phyloP scores from a whole-genome alignment of 805 yeast species.

The Suhomyces vadensis region DNA sequence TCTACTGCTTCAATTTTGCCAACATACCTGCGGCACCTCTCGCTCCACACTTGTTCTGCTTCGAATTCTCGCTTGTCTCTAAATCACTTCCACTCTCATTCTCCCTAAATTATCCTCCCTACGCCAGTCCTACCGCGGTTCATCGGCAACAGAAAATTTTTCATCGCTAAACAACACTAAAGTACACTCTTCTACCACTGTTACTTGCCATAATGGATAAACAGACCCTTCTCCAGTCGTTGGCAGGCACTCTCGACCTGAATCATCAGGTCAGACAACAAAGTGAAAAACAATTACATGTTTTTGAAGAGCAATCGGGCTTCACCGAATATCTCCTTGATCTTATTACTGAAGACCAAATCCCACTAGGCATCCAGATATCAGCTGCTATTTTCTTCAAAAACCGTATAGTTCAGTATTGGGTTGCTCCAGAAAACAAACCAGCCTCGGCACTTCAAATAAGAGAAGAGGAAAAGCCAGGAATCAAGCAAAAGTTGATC shows the following conservation, averaged over 20 bases:
- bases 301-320: constrained; percentile 56
- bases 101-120: too few relatives aligned
- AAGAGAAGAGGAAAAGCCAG: constrained; percentile 34
- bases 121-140: too few relatives aligned
- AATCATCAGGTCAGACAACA: constrained; percentile 49
- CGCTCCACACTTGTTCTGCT: too few relatives aligned
- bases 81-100: too few relatives aligned
- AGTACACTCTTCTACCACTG: too few relatives aligned
- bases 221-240: constrained; percentile 48
- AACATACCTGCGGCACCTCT: too few relatives aligned
- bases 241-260: constrained; percentile 57
- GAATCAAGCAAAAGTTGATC: constrained; percentile 38
- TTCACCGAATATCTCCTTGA: constrained; percentile 56
- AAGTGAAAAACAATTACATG: constrained; percentile 52
- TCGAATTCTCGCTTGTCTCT: too few relatives aligned
- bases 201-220: constrained; percentile 44
- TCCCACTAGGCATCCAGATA: constrained; percentile 44
- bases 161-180: not conserved
- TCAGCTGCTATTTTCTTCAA: constrained; percentile 48
- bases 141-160: too few relatives aligned
- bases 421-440: constrained; percentile 39
- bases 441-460: constrained; percentile 24
- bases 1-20: too few relatives aligned
- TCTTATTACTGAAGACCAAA: constrained; percentile 46
- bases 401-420: constrained; percentile 39